Percentiles rank a stretch among this genome's conserved stretches.
Conservation (phyloP, 2,329 filamentous ascomycete species). For the Colletotrichum tamarilloi region DNA sequence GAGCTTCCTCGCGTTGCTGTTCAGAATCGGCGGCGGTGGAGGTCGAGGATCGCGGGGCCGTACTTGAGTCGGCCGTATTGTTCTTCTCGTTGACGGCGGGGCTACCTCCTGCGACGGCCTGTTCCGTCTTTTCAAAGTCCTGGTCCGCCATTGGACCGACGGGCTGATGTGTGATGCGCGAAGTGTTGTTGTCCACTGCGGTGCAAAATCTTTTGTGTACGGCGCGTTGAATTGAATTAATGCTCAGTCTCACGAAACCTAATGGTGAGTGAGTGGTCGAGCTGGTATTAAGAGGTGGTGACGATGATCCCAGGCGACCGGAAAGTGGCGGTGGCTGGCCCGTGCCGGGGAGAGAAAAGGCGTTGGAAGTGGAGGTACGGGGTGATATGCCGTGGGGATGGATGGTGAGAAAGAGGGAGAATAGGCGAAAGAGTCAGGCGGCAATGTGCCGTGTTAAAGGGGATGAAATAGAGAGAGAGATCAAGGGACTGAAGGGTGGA, state of each 20-base stretch:
- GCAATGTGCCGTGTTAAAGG: background rate
- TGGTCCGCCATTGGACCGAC: conserved; percentile 43
- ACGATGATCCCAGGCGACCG: conserved; percentile 18
- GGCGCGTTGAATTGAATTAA: background rate
- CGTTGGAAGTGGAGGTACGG: conserved; percentile 14
- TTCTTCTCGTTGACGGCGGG: conserved; percentile 40
- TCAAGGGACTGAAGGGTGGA: background rate
- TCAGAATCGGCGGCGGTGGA: conserved; percentile 42
- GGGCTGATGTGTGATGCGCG: background rate
- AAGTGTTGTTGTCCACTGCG: background rate
- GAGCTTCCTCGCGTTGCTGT: conserved; percentile 47
- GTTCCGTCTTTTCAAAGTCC: conserved; percentile 42
- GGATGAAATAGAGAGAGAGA: conserved; percentile 8
- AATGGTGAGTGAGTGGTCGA: background rate
- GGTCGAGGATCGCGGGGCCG: conserved; percentile 37
- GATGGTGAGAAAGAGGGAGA: background rate
- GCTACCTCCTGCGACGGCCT: conserved; percentile 44
- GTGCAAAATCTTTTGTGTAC: background rate
- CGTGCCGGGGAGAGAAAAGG: conserved; percentile 23
- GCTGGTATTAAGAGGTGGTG: background rate
- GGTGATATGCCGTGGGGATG: background rate
- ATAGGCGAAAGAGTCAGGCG: background rate
- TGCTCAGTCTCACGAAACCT: background rate
- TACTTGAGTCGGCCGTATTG: conserved; percentile 1
- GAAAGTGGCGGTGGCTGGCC: conserved; percentile 31